phyloP scores from a whole-genome alignment of 2,329 filamentous ascomycete genomes.

The Venturia aucupariae region DNA sequence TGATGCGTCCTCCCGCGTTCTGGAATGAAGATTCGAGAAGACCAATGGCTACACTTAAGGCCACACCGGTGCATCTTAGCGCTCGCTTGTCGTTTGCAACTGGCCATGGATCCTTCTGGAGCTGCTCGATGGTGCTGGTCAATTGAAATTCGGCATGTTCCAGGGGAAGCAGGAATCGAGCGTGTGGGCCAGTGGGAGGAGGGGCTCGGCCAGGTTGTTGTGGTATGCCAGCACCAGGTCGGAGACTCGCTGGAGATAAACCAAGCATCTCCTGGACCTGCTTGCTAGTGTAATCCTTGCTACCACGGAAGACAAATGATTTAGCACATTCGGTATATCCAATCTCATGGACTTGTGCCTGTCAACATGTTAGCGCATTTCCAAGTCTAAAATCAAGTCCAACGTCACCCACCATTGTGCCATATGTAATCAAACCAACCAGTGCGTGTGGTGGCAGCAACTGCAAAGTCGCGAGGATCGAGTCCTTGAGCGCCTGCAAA shows the following conservation, averaged over 20 bases:
- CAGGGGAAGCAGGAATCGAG: conserved; percentile 86
- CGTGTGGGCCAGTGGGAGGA: conserved; percentile 68
- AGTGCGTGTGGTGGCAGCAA: conserved; percentile 72
- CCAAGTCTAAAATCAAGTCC: conserved; percentile 30
- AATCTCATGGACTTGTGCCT: conserved; percentile 85
- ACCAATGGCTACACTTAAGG: conserved; percentile 89
- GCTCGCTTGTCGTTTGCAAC: conserved; percentile 87
- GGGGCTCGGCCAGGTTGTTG: conserved; percentile 62
- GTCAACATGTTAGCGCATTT: conserved; percentile 16
- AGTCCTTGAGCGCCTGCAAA: conserved; percentile 73
- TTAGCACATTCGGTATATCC: conserved; percentile 97
- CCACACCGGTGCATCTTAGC: conserved; percentile 87
- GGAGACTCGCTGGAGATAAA: conserved; percentile 59
- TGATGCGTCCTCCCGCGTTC: conserved; percentile 88
- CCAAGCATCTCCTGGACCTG: conserved; percentile 99
- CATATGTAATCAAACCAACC: conserved; percentile 77
- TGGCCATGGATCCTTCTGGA: conserved; percentile 96
- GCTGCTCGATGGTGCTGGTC: conserved; percentile 86
- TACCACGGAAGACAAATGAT: conserved; percentile 95
- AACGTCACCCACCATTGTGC: conserved; percentile 61
- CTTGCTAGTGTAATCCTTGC: conserved; percentile 96
- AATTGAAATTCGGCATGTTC: conserved; percentile 96
- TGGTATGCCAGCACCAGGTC: conserved; percentile 56
- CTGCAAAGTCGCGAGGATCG: conserved; percentile 76
- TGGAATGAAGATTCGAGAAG: conserved; percentile 91